These are phyloP conservation scores for Helianthus annuus DNA, from an alignment of 129 eudicot species.

Conservation along the genomic window DNA sequence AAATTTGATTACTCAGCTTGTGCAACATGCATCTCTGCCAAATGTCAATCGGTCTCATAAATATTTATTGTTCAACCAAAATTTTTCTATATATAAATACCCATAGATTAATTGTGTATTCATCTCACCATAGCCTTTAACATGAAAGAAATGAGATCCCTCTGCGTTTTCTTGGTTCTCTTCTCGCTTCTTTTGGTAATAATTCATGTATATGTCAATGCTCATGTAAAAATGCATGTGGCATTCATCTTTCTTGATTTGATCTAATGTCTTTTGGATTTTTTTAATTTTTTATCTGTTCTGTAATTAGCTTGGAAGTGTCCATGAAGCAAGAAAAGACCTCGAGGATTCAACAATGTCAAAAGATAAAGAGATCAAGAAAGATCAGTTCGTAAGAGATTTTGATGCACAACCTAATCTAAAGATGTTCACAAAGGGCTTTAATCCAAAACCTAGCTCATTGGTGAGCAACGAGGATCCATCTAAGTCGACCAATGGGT, in stretches of 20 bases:
- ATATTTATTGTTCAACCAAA: too few species aligned
- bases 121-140: too few species aligned
- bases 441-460: neutral
- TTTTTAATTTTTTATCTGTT: neutral
- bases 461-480: slow-evolving; percentile 12
- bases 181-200: neutral
- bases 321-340: slow-evolving; percentile 40
- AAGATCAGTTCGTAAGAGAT: slow-evolving; percentile 25
- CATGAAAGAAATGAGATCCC: neutral
- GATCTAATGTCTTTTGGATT: neutral
- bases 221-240: too few species aligned
- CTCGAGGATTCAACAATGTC: slow-evolving; percentile 23
- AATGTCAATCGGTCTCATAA: too few species aligned
- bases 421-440: neutral
- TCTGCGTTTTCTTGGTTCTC: neutral
- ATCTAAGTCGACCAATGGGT: neutral
- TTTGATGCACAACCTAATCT: neutral
- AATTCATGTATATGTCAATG: neutral
- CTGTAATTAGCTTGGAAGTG: slow-evolving; percentile 25
- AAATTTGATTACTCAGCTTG: too few species aligned
- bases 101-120: too few species aligned
- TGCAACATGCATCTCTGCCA: too few species aligned
- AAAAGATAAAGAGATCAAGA: neutral
- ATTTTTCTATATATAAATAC: too few species aligned
- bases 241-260: neutral